Base-by-base conservation (phyloP, 2,329 filamentous ascomycete species). In the Biscogniauxia mediterranea region DNA sequence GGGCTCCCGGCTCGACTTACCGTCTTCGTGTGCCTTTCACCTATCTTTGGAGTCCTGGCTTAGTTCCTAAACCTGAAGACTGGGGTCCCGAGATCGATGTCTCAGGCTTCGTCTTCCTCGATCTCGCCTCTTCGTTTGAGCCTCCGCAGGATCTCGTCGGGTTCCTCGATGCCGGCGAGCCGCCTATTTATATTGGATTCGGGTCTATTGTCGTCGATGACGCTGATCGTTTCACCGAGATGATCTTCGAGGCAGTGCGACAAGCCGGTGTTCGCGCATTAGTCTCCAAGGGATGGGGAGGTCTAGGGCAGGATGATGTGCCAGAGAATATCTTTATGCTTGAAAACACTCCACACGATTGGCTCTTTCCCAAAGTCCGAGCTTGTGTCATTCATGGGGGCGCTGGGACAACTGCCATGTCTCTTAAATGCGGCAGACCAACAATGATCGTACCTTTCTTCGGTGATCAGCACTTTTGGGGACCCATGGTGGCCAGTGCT, bases 381-480 rank as follows among this genome's bases (percentile, higher is more conserved):
- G 88, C 86, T 0, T 88, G 88, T 3, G 85, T 92, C 1, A 90
- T 91, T 63, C 90, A 92, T 64, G 90, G 90, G n/a, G 90, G 90
- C 13, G 90, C 90, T 0, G 90, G 90, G 1, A 93, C 90, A 0
- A 91, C 89, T 0, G 90, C 90, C 1, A 89, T 89, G 54, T 89
- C 89, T 1, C 78, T 93, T 32, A 90, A 89, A 71, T 89, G 84
- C 64, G 90, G 83, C 3, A 85, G 84, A 68, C 90, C 90, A 0
- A 91, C 88, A 5, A 89, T 92, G 84, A 84, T 92, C 25, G 87
- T 93, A 1, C 90, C 90, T 0, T 93, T 93, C 75, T 93, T 93
- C 66, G 90, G 90, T 2, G 90, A 93, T 70, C 90, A 93, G 73
- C 83, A 88, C 55, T 93, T 93, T 71, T 93, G 90, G 90, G 90